These are phyloP conservation scores for Spongospora subterranea DNA, from an alignment of 208 protist species.

Conservation along the genomic window DNA sequence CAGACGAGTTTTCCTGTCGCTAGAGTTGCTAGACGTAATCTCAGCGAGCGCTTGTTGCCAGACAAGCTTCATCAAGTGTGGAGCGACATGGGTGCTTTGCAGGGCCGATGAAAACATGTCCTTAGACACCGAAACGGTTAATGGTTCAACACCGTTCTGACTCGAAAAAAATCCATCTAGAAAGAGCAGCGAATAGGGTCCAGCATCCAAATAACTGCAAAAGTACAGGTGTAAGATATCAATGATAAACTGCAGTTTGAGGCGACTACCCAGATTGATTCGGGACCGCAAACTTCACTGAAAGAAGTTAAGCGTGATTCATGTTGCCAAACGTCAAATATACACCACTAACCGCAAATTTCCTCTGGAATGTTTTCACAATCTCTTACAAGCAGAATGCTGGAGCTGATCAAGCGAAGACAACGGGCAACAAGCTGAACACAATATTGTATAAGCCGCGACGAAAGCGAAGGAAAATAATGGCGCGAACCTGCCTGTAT, in stretches of 20 bases:
- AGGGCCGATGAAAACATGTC: background rate
- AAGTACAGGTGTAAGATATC: background rate
- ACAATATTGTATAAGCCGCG: background rate
- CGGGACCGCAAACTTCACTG: background rate
- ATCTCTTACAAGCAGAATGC: background rate
- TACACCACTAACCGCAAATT: background rate
- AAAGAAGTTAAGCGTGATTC: background rate
- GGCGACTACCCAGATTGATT: background rate
- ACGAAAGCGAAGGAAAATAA: too few species aligned
- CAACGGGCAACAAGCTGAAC: background rate
- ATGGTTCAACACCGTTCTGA: background rate
- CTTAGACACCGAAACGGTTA: background rate
- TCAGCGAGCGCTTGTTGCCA: background rate
- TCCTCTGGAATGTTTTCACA: background rate
- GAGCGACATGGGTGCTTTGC: background rate
- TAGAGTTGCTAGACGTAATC: background rate
- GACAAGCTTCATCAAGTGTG: background rate
- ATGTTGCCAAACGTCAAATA: background rate
- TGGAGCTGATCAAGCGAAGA: background rate
- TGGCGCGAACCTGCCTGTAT: constrained; percentile 30
- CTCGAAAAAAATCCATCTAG: background rate
- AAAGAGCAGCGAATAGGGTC: background rate
- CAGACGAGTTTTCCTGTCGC: background rate
- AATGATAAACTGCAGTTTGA: background rate
- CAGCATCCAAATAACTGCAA: background rate